Evolutionary conservation across 257 asterid genomes (phyloP), one percentile per base, ranked within the genome.

Genomic region (Capsicum chinense): DNA sequence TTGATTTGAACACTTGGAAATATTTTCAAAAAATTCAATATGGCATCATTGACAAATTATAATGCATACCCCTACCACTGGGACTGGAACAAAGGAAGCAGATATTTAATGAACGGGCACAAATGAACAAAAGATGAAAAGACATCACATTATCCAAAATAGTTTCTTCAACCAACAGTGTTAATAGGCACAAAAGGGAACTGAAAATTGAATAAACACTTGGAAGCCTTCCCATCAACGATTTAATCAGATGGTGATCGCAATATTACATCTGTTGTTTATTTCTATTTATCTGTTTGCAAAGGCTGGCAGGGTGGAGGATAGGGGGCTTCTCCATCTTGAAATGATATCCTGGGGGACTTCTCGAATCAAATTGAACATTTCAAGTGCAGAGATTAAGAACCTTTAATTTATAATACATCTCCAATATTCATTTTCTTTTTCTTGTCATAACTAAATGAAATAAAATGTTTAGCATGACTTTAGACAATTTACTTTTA

Each of bases 171-270:
- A 1, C 81, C 7, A 76, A 52, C 12, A 21, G 47, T 21, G 13
- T 74, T 74, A 52, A 21, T 76, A 26, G 62, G n/a, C 10, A 26
- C 17, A 73, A 74, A 21, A 76, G 13, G 81, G 47, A 50, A 48
- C 7, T 74, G 60, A 74, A 50, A 74, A 74, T 21, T 50, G 60
- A 48, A 48, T 13, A 19, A 74, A 50, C 17, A 74, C 0, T 50
- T 74, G 42, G n/a, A 74, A 74, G 50, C 62, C 62, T 21, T 9
- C 62, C 60, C 17, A 74, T 13, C 63, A 76, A 76, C 81, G 12
- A 76, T 52, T 52, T 52, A 52, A 21, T 76, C 9, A 48, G 63
- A 7, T 52, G 62, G 63, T 52, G 60, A 8, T 52, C 39, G 6
- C 47, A 74, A 50, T 74, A 52, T 50, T 64, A 26, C 5, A 48